Percentiles rank a stretch among this genome's conserved stretches.
Evolutionary conservation across 2,329 filamentous ascomycete species (phyloP).

Genomic region (Arthrobotrys iridis): DNA sequence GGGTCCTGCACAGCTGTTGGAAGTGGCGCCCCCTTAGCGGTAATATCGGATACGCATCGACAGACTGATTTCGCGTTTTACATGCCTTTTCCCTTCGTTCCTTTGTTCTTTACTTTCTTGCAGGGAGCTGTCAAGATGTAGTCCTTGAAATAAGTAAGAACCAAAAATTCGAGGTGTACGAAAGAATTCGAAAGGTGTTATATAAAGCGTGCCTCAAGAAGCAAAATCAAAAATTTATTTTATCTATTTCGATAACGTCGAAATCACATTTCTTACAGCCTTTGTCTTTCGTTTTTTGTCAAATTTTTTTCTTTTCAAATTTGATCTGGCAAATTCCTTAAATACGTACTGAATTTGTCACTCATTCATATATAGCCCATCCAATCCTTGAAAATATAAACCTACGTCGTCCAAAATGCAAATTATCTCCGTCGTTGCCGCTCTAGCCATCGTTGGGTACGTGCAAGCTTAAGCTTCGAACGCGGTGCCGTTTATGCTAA

Average conservation of each 20-base stretch:
- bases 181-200: too few relatives aligned
- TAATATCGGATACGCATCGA: conserved; percentile 5
- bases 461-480: too few relatives aligned
- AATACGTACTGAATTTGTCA: not conserved
- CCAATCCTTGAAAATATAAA: not conserved
- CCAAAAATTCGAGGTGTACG: too few relatives aligned
- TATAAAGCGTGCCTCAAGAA: too few relatives aligned
- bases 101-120: not conserved
- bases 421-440: not conserved
- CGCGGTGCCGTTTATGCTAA: too few relatives aligned
- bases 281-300: not conserved
- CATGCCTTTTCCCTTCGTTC: conserved; percentile 9
- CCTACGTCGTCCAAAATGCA: conserved; percentile 23
- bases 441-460: conserved; percentile 12
- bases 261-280: too few relatives aligned
- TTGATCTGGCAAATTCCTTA: too few relatives aligned
- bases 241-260: too few relatives aligned
- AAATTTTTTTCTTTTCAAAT: not conserved
- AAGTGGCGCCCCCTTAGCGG: not conserved
- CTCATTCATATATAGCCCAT: conserved; percentile 1
- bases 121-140: too few relatives aligned
- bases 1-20: too few relatives aligned
- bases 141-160: too few relatives aligned
- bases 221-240: too few relatives aligned
- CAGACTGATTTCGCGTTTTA: conserved; percentile 4